Base-by-base conservation (phyloP, 805 yeast genomes). In the Ogataea pignaliae region DNA sequence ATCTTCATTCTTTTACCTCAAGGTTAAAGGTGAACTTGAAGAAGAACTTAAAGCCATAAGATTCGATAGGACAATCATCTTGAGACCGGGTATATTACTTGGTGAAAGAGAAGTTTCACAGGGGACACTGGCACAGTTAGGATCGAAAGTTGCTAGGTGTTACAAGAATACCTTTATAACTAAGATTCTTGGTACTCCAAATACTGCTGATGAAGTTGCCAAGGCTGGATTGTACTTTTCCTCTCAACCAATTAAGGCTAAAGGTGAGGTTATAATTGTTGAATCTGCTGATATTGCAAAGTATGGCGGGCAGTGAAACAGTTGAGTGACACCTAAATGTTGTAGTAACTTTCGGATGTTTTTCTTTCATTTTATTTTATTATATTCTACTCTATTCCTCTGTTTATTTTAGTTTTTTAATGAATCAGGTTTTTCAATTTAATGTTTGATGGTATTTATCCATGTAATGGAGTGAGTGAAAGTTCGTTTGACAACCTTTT, bases 21-120 rank as follows among this genome's bases (percentile, higher is more conserved):
- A 72, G 52, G 72, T 84, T 63, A 89, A 89, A 60, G 96, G 95
- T 28, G 76, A 81, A 41, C 69, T 85, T 39, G 97, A 89, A 59
- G 75, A 80, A 37, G 88, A 79, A 38, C 67, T 89, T 10, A 64
- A 71, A 36, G 79, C 68, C 0, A 68, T 88, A 45, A 74, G 71
- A 26, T 89, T 88, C 62, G 82, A 81, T n/a, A 71, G 79, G 42
- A 80, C 89, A 1, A 75, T 88, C 41, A 83, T 89, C 48, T 62
- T 89, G 44, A 74, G 87, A 56, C 97, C 97, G 0, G 96, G 96
- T 12, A 61, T 70, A 1, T 66, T 88, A 32, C 54, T 86, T 6
- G 96, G 96, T 4, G 74, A 76, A 28, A 70, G 95, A 55, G 71
- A 66, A 14, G 47, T 48, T 8, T 46, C 63, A 2, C 73, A 70